Evolutionary conservation across 169 alveolate genomes (phyloP).

Genomic region (Plasmodium gaboni): DNA sequence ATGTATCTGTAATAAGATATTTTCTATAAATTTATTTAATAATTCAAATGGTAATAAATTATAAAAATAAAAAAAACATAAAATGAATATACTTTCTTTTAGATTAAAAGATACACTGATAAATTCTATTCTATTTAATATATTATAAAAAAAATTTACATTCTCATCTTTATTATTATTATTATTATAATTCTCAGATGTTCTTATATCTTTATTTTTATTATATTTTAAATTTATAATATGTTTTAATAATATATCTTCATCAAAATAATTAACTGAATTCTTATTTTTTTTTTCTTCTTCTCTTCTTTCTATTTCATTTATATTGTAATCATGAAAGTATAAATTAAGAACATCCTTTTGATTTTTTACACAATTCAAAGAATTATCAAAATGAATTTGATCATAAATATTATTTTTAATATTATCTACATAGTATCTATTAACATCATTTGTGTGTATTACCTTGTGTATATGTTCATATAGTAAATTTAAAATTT

Average conservation of each 20-base stretch:
- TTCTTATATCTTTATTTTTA: background rate
- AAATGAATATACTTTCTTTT: conserved; percentile 6
- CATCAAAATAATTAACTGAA: background rate
- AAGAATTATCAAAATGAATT: background rate
- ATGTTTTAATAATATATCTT: background rate
- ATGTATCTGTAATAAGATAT: conserved; percentile 7
- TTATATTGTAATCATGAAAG: background rate
- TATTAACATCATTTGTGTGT: background rate
- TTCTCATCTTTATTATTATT: background rate
- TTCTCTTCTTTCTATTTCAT: background rate
- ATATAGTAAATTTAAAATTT: background rate
- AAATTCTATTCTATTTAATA: conserved; percentile 22
- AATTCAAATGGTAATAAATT: conserved; percentile 9
- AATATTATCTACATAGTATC: background rate
- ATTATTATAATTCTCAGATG: background rate
- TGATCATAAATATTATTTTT: background rate
- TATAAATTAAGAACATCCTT: no score
- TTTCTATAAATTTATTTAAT: conserved; percentile 17
- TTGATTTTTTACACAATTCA: background rate
- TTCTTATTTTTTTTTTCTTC: background rate
- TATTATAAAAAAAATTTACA: background rate
- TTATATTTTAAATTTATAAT: background rate
- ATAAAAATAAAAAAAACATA: conserved; percentile 15
- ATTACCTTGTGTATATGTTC: background rate
- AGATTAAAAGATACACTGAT: conserved; percentile 21